phyloP scores from a whole-genome alignment of 2,329 filamentous ascomycete species.

The Colletotrichum eleusines region DNA sequence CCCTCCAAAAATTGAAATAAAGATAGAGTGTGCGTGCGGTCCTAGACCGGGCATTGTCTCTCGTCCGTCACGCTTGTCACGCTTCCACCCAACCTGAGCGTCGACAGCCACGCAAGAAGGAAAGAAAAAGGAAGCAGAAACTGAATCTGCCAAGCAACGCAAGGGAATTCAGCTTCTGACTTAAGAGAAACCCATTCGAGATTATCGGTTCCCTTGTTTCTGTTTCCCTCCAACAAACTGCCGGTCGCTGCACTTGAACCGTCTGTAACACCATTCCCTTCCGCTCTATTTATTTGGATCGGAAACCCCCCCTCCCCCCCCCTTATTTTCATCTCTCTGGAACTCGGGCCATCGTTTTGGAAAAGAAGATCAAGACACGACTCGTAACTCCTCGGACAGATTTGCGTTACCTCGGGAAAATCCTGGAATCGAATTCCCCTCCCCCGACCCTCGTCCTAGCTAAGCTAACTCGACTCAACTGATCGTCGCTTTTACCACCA shows the following conservation, averaged over 20 bases:
- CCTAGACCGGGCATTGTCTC: conserved; percentile 9
- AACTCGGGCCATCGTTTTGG: not conserved
- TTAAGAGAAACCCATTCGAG: conserved; percentile 20
- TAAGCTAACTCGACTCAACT: not conserved
- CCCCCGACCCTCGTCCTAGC: not conserved
- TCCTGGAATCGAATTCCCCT: not conserved
- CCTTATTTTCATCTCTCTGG: not conserved
- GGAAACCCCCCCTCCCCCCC: not conserved
- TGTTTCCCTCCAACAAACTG: not conserved
- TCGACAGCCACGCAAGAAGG: not conserved
- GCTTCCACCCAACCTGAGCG: not conserved
- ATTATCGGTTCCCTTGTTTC: conserved; percentile 11
- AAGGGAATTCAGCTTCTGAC: conserved; percentile 40
- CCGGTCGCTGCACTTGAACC: conserved; percentile 20
- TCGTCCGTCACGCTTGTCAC: conserved; percentile 22
- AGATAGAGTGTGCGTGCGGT: too few species aligned
- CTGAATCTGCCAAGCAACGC: conserved; percentile 36
- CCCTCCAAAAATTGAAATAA: not conserved
- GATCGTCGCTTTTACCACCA: not conserved
- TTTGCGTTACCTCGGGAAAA: not conserved
- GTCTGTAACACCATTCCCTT: conserved; percentile 1
- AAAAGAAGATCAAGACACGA: too few species aligned
- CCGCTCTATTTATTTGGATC: conserved; percentile 30
- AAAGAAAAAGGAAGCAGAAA: conserved; percentile 23
- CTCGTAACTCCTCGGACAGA: too few species aligned